phyloP scores from a whole-genome alignment of 768 basidiomycete species.

The Kwoniella bestiolae region DNA sequence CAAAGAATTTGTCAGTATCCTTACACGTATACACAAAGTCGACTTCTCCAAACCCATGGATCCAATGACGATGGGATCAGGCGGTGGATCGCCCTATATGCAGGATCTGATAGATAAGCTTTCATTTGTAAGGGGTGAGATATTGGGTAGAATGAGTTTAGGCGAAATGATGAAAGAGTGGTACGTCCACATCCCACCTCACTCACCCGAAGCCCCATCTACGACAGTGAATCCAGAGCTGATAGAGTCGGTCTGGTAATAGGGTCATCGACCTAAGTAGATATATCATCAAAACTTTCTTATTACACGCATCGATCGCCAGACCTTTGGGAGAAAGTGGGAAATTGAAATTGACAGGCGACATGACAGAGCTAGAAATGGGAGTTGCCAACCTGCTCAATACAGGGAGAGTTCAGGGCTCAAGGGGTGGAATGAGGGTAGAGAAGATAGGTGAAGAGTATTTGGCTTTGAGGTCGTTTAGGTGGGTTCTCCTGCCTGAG shows the following conservation, averaged over 20 bases:
- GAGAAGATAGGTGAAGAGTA: constrained; percentile 86
- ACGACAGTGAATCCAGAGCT: no score
- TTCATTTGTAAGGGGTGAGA: constrained; percentile 74
- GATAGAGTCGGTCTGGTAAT: no score
- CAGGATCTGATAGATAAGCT: constrained; percentile 89
- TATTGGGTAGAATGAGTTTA: constrained; percentile 71
- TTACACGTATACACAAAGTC: constrained; percentile 76
- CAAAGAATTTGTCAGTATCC: constrained; percentile 76
- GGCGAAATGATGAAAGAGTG: constrained; percentile 76
- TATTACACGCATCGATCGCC: constrained; percentile 91
- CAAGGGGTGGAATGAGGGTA: constrained; percentile 69
- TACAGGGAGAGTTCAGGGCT: constrained; percentile 58
- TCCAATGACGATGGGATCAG: constrained; percentile 61
- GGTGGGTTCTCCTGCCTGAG: no score
- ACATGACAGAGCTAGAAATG: constrained; percentile 97
- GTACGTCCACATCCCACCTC: constrained; percentile 64
- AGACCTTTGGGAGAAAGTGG: constrained; percentile 88
- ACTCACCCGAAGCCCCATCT: no score
- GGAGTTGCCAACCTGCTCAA: constrained; percentile 74
- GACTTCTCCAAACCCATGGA: constrained; percentile 78
- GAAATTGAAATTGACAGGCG: constrained; percentile 89
- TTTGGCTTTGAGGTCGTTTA: constrained; percentile 77
- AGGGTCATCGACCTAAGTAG: constrained; percentile 64
- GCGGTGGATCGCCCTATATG: constrained; percentile 81
- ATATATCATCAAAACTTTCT: constrained; percentile 80